Percentiles rank a stretch among this genome's conserved stretches.
Evolutionary conservation across 768 basidiomycete genomes (phyloP).

Genomic region (Dictyophora rubrovolvata): DNA sequence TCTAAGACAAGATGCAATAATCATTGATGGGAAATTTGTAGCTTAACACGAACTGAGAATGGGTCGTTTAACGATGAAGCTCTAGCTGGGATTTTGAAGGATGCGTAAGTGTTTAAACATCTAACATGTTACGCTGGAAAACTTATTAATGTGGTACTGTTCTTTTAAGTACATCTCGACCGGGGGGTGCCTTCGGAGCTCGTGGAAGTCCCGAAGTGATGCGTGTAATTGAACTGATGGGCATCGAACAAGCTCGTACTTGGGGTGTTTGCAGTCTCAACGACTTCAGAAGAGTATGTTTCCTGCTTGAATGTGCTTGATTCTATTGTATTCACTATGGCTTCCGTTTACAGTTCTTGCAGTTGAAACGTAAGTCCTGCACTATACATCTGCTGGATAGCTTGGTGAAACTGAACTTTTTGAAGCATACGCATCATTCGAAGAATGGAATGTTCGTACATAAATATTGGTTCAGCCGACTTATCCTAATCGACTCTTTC

Average conservation of each 20-base stretch:
- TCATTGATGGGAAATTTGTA: constrained; percentile 15
- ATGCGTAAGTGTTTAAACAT: constrained; percentile 25
- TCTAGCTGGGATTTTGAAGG: constrained; percentile 50
- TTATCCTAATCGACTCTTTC: neutral
- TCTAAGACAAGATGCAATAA: neutral
- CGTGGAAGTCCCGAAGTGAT: constrained; percentile 57
- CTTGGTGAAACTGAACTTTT: neutral
- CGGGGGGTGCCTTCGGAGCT: constrained; percentile 57
- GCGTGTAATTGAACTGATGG: constrained; percentile 58
- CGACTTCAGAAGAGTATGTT: constrained; percentile 36
- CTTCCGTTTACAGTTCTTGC: constrained; percentile 12
- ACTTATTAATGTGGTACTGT: neutral
- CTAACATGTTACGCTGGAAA: neutral
- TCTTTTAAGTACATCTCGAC: constrained; percentile 30
- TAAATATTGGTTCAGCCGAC: neutral
- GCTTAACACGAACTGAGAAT: constrained; percentile 34
- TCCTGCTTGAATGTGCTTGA: neutral
- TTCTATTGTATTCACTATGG: neutral
- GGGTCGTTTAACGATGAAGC: constrained; percentile 56
- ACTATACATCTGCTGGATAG: neutral
- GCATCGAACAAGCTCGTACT: constrained; percentile 51
- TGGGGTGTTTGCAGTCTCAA: constrained; percentile 57
- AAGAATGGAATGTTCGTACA: constrained; percentile 25
- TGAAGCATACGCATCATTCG: constrained; percentile 15
- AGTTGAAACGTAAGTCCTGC: constrained; percentile 17